Percentiles rank a stretch among this genome's conserved stretches.
These are phyloP conservation scores for Pisolithus orientalis DNA, from an alignment of 768 basidiomycete species.

Conservation along the genomic window DNA sequence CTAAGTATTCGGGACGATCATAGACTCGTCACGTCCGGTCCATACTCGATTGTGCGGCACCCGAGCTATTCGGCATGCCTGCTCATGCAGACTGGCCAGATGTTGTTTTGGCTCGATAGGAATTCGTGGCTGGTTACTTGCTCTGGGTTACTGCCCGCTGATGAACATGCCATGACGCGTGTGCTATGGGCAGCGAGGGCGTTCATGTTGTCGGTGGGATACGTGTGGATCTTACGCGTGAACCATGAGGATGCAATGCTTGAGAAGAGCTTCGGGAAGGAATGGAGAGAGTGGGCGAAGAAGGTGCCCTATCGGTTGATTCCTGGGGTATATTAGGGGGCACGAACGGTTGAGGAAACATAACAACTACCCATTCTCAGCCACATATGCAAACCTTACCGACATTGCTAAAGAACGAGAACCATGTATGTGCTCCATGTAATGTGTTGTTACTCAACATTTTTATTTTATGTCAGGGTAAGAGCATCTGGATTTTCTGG, in stretches of 20 bases:
- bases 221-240: background rate
- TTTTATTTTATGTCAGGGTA: too few species aligned
- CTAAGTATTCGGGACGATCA: constrained; percentile 11
- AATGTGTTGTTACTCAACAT: too few species aligned
- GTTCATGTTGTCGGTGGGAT: background rate
- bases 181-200: background rate
- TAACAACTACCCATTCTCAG: too few species aligned
- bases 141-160: background rate
- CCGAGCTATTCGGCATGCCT: constrained; percentile 16
- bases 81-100: background rate
- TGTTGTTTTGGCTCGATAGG: background rate
- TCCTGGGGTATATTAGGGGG: too few species aligned
- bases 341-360: too few species aligned
- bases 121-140: background rate
- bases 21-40: constrained; percentile 11
- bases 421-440: too few species aligned
- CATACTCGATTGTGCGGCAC: constrained; percentile 18
- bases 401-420: too few species aligned
- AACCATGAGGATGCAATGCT: background rate
- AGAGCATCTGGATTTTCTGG: too few species aligned
- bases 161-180: background rate
- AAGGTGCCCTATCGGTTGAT: too few species aligned
- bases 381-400: too few species aligned
- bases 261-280: background rate
- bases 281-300: background rate